Percentiles rank a stretch among this genome's conserved stretches.
These are phyloP conservation scores for Lantana camara DNA, from an alignment of 257 asterid species.

Conservation along the genomic window DNA sequence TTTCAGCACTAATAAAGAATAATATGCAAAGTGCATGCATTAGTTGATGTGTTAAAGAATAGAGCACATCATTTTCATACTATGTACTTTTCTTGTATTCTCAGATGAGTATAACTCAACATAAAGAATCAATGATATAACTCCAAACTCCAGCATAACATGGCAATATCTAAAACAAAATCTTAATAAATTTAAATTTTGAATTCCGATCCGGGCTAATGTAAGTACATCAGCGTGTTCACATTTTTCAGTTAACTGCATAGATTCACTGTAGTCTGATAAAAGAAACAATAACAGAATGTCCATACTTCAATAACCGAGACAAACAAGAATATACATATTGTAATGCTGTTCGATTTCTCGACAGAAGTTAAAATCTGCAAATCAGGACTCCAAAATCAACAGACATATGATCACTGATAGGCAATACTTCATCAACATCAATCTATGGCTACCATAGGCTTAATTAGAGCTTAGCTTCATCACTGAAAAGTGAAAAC, in stretches of 20 bases:
- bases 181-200: no score
- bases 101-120: neutral
- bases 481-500: neutral
- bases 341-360: neutral
- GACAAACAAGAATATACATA: neutral
- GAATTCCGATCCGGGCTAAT: no score
- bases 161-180: no score
- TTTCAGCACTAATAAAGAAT: slow-evolving; percentile 22
- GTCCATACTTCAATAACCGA: neutral
- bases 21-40: slow-evolving; percentile 20
- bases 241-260: neutral
- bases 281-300: neutral
- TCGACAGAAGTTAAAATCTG: neutral
- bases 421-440: neutral
- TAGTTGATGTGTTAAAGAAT: neutral
- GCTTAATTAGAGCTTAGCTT: neutral
- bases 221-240: no score
- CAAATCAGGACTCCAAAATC: neutral
- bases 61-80: neutral
- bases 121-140: no score
- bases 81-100: neutral
- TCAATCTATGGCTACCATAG: slow-evolving; percentile 6
- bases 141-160: no score
- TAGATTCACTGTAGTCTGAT: neutral
- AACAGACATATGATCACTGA: no score